These are phyloP conservation scores for Scutellaria barbata DNA, from an alignment of 257 asterid species.

Conservation along the genomic window DNA sequence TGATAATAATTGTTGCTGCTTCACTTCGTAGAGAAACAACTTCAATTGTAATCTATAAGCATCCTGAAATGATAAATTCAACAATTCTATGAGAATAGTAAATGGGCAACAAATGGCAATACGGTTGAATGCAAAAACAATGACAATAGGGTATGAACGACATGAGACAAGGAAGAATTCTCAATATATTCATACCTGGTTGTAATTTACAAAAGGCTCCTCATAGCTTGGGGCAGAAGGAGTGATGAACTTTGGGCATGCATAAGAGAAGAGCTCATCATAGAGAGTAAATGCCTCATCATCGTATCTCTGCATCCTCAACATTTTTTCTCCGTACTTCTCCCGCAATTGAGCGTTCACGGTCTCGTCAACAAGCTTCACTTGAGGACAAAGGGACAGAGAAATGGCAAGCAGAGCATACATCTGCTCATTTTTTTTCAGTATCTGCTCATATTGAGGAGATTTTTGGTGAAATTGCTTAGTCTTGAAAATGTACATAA, in stretches of 20 bases:
- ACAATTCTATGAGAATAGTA: constrained; percentile 39
- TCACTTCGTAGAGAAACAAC: constrained; percentile 88
- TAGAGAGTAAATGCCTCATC: constrained; percentile 85
- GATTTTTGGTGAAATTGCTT: constrained; percentile 97
- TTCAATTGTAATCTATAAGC: constrained; percentile 88
- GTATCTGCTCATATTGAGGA: constrained; percentile 90
- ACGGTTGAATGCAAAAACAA: not conserved
- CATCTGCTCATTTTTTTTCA: constrained; percentile 99
- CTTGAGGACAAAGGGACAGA: constrained; percentile 91
- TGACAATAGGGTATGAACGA: not conserved
- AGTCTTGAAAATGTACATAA: constrained; percentile 80
- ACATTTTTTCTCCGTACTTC: constrained; percentile 94
- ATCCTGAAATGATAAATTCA: constrained; percentile 59
- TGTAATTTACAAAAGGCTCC: constrained; percentile 97
- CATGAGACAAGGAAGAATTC: not conserved
- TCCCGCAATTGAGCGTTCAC: constrained; percentile 85
- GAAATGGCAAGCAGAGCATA: constrained; percentile 91
- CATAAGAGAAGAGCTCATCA: constrained; percentile 97
- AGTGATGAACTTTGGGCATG: constrained; percentile 98
- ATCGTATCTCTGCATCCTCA: constrained; percentile 83
- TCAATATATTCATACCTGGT: constrained; percentile 61
- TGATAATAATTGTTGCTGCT: constrained; percentile 84
- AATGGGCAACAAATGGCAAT: not conserved
- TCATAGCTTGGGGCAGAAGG: constrained; percentile 95
- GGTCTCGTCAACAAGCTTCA: constrained; percentile 87